Percentiles rank a stretch among this genome's conserved stretches.
phyloP scores from a whole-genome alignment of 2,329 filamentous ascomycete species.

The Phaeoacremonium minimum region DNA sequence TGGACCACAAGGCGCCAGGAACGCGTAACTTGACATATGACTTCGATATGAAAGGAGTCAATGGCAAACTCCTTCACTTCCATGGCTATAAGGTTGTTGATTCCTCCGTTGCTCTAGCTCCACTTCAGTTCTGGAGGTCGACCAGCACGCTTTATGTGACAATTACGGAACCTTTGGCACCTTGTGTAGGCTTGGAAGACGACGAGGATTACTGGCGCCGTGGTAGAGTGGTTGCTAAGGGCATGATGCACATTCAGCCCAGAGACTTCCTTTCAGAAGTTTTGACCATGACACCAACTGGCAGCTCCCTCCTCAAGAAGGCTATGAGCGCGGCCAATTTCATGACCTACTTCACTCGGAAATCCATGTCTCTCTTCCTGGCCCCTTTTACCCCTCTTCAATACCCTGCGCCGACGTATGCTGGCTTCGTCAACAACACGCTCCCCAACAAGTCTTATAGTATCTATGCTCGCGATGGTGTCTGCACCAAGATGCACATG shows the following conservation, averaged over 20 bases:
- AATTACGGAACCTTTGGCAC: conserved; percentile 35
- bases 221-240: conserved; percentile 47
- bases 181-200: conserved; percentile 17
- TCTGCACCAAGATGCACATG: conserved; percentile 48
- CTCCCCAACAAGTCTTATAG: conserved; percentile 31
- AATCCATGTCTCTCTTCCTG: conserved; percentile 48
- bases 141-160: conserved; percentile 60
- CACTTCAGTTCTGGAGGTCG: conserved; percentile 54
- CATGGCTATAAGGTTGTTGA: conserved; percentile 61
- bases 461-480: conserved; percentile 48
- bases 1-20: conserved; percentile 48
- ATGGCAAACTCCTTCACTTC: conserved; percentile 50
- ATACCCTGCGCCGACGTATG: conserved; percentile 43
- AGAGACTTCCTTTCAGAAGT: conserved; percentile 52
- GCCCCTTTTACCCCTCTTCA: conserved; percentile 51
- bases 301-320: conserved; percentile 38
- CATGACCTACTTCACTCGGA: conserved; percentile 50
- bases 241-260: conserved; percentile 52
- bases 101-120: conserved; percentile 52
- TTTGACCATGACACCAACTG: conserved; percentile 46
- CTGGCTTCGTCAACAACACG: conserved; percentile 50
- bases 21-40: conserved; percentile 58
- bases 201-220: conserved; percentile 33
- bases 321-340: conserved; percentile 42
- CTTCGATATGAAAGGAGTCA: conserved; percentile 53